Evolutionary conservation across 371 early-diverging fungal genomes (phyloP), one percentile per base, ranked within the genome.

Genomic region (Aphelidium insulamus): DNA sequence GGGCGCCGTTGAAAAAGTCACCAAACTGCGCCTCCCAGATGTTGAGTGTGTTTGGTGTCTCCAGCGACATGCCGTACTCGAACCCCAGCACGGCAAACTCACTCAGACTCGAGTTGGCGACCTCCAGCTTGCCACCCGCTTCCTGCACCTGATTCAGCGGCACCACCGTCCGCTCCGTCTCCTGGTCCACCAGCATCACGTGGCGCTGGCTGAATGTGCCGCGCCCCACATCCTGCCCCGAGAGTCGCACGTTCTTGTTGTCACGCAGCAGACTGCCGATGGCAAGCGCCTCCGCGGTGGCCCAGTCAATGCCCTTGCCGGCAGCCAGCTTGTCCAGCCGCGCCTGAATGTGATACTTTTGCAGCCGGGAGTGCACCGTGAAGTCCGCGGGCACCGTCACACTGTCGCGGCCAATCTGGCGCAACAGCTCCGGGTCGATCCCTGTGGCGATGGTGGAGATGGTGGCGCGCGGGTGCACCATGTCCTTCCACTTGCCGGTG

Each of bases 1-100:
- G 95, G 0, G 95, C 94, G 16, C 79, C 77, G 50, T 94, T 94
- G 63, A 76, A 76, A 52, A 94, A 94, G 53, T 94, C 95, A 30
- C 95, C 95, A 54, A 94, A 94, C 58, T 94, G 94, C 0, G 94
- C 94, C 49, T 94, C 95, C 95, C 95, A 94, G 24, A 94, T 71
- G 22, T 67, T 67, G 10, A 94, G 52, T 1, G 67, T 53, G 30
- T 75, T 64, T 6, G 92, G 91, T 9, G 70, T 62, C 47, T 80
- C 87, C 41, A 74, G 66, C 3, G 83, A 78, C 52, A 82, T 70
- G 26, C 95, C 95, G 34, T 80, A 75, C 48, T 94, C 95, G 42
- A 87, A 94, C 2, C 87, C 95, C 15, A 94, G 55, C 8, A 90
- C 90, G 14, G 87, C 95, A 40, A 83, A 72, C 54, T 94, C 95